Base-by-base conservation (phyloP, 208 protist species). In the Trypanosoma brucei region DNA sequence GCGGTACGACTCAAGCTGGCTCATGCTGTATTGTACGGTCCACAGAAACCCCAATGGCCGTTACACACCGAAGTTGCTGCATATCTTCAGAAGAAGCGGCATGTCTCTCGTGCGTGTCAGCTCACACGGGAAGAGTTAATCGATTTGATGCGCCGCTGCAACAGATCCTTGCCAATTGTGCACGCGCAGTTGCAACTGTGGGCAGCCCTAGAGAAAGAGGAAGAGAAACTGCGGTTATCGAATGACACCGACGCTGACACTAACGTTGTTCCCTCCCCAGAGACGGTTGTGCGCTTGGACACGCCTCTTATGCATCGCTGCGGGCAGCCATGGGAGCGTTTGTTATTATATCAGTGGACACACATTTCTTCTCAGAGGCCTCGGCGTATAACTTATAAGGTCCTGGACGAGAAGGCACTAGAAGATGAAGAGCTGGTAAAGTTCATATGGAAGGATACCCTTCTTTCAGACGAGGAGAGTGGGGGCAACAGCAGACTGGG, bases 1-100 rank as follows among this genome's bases (percentile, higher is more conserved):
- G 86, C 91, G 5, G 81, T 86, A 52, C 88, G 91, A 39, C 75
- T 97, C 36, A 94, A 97, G 73, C 68, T 97, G 42, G 87, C 78
- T 11, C 79, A 92, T 38, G 84, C 88, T 7, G 83, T 92, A 37
- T 72, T 88, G 65, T 90, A 93, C 75, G 81, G 78, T 61, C 40
- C 67, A 2, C 86, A 93, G 64, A 74, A 82, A 50, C 75, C 72
- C 48, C 76, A 71, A 36, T 96, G 88, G 88, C 56, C 85, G 4
- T 65, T 93, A 34, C 70, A 70, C 46, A 65, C 60, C 11, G 93
- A 98, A 72, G 59, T 97, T 40, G 51, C 75, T 6, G 53, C 38
- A 30, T 98, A 97, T 66, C 62, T 97, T 9, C 48, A 22, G 58
- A 94, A 94, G 72, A 76, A 84, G 52, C 63, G 60, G 13, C 94